Conservation (phyloP, 768 basidiomycete species). For the Phaeotremella skinneri region DNA sequence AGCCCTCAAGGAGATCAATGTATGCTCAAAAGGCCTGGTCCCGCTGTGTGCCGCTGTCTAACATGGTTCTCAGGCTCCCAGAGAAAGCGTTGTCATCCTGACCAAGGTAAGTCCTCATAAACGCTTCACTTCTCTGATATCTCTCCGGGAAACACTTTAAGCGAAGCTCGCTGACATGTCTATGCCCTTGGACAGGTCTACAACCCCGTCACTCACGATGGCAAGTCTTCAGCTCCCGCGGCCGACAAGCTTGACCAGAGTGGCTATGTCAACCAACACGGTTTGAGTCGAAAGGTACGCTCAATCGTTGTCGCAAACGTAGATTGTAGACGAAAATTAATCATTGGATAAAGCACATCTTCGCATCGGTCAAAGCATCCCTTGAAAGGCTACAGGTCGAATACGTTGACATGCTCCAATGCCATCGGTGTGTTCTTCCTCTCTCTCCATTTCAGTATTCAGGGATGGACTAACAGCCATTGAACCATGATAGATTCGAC, state of each 20-base stretch:
- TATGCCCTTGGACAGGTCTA: constrained; percentile 60
- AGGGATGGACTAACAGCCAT: constrained; percentile 23
- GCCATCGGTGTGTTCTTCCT: constrained; percentile 47
- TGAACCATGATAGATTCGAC: constrained; percentile 61
- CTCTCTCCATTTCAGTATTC: no score
- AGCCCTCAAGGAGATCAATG: constrained; percentile 63
- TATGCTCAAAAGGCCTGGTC: constrained; percentile 70
- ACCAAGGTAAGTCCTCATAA: constrained; percentile 61
- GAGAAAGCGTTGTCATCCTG: constrained; percentile 73
- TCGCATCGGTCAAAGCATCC: constrained; percentile 59
- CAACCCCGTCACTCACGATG: not conserved
- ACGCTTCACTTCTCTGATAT: no score
- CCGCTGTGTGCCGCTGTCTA: constrained; percentile 42
- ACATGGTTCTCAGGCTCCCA: constrained; percentile 51
- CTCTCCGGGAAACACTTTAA: no score
- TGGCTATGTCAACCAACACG: constrained; percentile 24
- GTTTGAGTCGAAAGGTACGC: constrained; percentile 23
- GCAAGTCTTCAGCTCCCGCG: constrained; percentile 5
- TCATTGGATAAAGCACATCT: constrained; percentile 58
- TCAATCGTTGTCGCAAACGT: not conserved
- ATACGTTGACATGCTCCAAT: constrained; percentile 73
- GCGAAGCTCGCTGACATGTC: no score
- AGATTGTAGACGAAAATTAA: not conserved
- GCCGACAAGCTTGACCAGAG: constrained; percentile 15
- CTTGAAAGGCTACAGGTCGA: constrained; percentile 69